A percentile compares a stretch with the other conserved stretches of the same genome.
These are phyloP conservation scores for Niebla homalea DNA, from an alignment of 495 filamentous ascomycete genomes.

Conservation along the genomic window DNA sequence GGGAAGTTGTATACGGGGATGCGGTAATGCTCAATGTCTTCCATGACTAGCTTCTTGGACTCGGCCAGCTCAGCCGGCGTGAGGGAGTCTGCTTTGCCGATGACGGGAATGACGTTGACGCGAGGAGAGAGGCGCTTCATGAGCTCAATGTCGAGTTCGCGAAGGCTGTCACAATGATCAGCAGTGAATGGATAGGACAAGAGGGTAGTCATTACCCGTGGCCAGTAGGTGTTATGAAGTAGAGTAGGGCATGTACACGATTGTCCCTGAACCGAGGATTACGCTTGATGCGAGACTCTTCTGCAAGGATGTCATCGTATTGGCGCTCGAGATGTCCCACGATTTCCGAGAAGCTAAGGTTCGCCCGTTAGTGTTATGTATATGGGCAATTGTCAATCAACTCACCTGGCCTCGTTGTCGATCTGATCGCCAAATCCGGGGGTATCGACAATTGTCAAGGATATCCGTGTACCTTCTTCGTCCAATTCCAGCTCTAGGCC, in stretches of 20 bases:
- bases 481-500: conserved; percentile 80
- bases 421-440: conserved; percentile 98
- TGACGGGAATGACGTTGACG: conserved; percentile 97
- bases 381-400: background rate
- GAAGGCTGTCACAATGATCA: conserved; percentile 47
- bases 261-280: conserved; percentile 99
- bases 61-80: conserved; percentile 94
- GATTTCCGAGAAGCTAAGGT: conserved; percentile 78
- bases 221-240: conserved; percentile 98
- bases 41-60: conserved; percentile 99
- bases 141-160: conserved; percentile 95
- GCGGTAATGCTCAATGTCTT: conserved; percentile 99
- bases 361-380: conserved; percentile 1
- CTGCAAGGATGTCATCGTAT: conserved; percentile 97
- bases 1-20: conserved; percentile 99
- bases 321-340: conserved; percentile 95
- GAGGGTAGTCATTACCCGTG: conserved; percentile 50
- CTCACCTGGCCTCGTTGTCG: conserved; percentile 87
- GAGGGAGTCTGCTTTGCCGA: conserved; percentile 94
- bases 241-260: conserved; percentile 91
- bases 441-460: conserved; percentile 94
- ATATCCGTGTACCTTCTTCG: conserved; percentile 96
- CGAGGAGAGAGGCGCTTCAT: conserved; percentile 98
- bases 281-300: conserved; percentile 99
- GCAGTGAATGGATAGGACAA: conserved; percentile 5